Evolutionary conservation across 768 basidiomycete genomes (phyloP), one percentile per base, ranked within the genome.

Genomic region (Ramaria sp.): DNA sequence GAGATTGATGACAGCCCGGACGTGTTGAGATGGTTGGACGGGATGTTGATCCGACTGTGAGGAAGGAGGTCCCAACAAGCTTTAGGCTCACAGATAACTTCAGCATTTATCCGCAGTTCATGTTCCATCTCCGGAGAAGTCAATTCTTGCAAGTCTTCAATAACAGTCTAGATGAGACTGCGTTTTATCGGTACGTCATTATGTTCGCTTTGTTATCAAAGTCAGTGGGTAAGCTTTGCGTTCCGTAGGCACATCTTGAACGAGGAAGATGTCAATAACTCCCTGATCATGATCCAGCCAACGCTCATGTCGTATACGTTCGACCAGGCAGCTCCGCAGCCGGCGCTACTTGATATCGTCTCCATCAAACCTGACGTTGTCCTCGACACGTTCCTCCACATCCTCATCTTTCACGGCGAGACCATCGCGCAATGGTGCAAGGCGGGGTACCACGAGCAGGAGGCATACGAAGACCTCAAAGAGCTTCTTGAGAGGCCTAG

Each of bases 141-240:
- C 95, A 98, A 72, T 98, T 99, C 76, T 75, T 99, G 68, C 96
- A 99, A 72, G 94, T 98, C 54, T 98, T 98, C 73, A 98, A 98
- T 72, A 99, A 97, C 77, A 94, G 91, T 77, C 96, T 95, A 7
- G 96, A 99, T 69, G 96, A 99, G 75, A 97, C 94, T 19, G 96
- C 94, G 13, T 98, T 95, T 78, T 98, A 97, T 71, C 79, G 94
- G 92, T 86, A 53, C 63, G 82, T 63, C 10, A 31, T 52, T 54
- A n/a, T 54, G 34, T 51, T 7, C 30, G 20, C 15, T 42, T 19
- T 22, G 50, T 46, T n/a, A 15, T 62, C 33, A 46, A 41, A 27
- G 10, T 7, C 50, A 30, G 9, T 9, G 59, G 64, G 20, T 53
- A 20, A 45, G n/a, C 42, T 22, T 53, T 33, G 22, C 30, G 34